phyloP scores from a whole-genome alignment of 2,329 filamentous ascomycete genomes.

The Chaetomium strumarium region DNA sequence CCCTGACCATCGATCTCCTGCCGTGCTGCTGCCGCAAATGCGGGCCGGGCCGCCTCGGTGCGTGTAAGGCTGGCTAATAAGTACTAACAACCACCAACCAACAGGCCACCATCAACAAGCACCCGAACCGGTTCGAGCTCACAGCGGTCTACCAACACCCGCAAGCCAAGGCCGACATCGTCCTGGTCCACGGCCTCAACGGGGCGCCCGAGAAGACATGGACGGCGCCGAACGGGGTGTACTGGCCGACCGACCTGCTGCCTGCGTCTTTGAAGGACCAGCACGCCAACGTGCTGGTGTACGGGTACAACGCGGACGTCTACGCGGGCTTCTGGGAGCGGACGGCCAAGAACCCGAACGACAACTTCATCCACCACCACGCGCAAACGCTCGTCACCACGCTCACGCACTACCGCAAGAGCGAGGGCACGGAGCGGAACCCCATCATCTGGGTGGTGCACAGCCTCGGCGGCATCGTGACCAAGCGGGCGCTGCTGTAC shows the following conservation, averaged over 20 bases:
- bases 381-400: constrained; percentile 61
- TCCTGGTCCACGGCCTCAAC: constrained; percentile 67
- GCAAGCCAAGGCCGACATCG: constrained; percentile 55
- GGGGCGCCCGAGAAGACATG: constrained; percentile 61
- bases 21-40: neutral
- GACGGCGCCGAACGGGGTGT: constrained; percentile 50
- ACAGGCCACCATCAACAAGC: constrained; percentile 44
- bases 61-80: neutral
- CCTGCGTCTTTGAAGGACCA: constrained; percentile 51
- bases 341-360: constrained; percentile 42
- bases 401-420: constrained; percentile 57
- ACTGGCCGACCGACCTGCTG: constrained; percentile 65
- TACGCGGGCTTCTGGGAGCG: constrained; percentile 31
- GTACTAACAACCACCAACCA: constrained; percentile 6
- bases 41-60: constrained; percentile 8
- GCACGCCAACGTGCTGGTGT: constrained; percentile 61
- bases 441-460: constrained; percentile 74
- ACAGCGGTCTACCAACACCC: constrained; percentile 55
- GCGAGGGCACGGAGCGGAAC: constrained; percentile 49
- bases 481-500: constrained; percentile 64
- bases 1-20: neutral
- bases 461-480: constrained; percentile 65
- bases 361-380: constrained; percentile 64
- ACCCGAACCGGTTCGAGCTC: constrained; percentile 51
- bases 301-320: constrained; percentile 68